These are phyloP conservation scores for Fusarium sp. DNA, from an alignment of 2,329 filamentous ascomycete species.

Conservation along the genomic window DNA sequence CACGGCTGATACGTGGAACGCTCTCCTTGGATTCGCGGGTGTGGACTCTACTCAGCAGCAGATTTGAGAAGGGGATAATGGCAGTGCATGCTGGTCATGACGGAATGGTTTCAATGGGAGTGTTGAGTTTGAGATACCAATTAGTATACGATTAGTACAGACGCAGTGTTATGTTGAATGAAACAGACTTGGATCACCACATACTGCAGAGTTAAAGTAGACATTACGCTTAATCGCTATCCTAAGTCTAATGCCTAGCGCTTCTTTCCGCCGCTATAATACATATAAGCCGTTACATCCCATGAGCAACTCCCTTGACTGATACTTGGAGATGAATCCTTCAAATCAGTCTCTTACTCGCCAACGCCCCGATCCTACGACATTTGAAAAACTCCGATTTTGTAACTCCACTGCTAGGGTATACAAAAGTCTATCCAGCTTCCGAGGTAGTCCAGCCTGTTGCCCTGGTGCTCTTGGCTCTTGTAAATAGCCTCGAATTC, in stretches of 20 bases:
- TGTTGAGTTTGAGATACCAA: constrained; percentile 18
- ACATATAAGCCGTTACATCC: neutral
- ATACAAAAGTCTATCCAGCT: constrained; percentile 90
- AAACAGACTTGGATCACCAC: neutral
- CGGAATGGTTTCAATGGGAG: neutral
- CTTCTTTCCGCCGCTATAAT: neutral
- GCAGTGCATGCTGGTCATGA: constrained; percentile 36
- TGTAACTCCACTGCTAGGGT: constrained; percentile 54
- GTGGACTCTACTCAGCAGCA: constrained; percentile 39
- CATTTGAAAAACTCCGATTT: neutral
- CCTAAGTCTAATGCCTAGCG: neutral
- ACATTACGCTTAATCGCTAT: constrained; percentile 11
- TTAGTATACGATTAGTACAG: constrained; percentile 5
- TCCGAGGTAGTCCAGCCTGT: constrained; percentile 81
- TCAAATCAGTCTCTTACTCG: neutral
- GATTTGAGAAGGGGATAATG: constrained; percentile 26
- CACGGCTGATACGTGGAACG: constrained; percentile 62
- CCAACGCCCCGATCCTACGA: neutral
- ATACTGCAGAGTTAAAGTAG: neutral
- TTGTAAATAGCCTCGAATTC: constrained; percentile 85
- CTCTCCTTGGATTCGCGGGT: constrained; percentile 51
- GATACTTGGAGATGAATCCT: neutral
- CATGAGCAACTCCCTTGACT: neutral
- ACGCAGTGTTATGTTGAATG: constrained; percentile 16
- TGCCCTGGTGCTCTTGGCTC: constrained; percentile 69